Base-by-base conservation (phyloP, 2,329 filamentous ascomycete species). In the Malbranchea cinnamomea region DNA sequence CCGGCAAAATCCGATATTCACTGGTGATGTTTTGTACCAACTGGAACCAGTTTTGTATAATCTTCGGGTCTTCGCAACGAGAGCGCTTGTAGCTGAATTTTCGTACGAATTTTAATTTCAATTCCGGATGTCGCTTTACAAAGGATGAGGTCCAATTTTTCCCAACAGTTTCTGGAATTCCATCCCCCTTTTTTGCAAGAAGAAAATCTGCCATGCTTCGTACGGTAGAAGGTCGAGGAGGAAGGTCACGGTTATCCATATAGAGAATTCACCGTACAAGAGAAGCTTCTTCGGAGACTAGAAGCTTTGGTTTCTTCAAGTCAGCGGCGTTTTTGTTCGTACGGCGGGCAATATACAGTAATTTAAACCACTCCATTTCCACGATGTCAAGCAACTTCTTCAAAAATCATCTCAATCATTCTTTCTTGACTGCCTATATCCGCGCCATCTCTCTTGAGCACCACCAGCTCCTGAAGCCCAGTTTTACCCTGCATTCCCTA, bases 391-490 rank as follows among this genome's bases (percentile, higher is more conserved):
- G n/a, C n/a, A n/a, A n/a, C n/a, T n/a, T n/a, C n/a, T n/a, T n/a
- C n/a, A n/a, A n/a, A n/a, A n/a, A n/a, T n/a, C n/a, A n/a, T n/a
- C n/a, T n/a, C n/a, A n/a, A n/a, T n/a, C n/a, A n/a, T n/a, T n/a
- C n/a, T n/a, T n/a, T n/a, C n/a, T n/a, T n/a, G n/a, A n/a, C n/a
- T n/a, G n/a, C n/a, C n/a, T n/a, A n/a, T n/a, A n/a, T n/a, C n/a
- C n/a, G 31, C 28, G 33, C 33, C 7, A 33, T 9, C 25, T 42
- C 41, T 12, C 47, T 40, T 27, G 45, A n/a, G n/a, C n/a, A n/a
- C n/a, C n/a, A n/a, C n/a, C n/a, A n/a, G n/a, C n/a, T n/a, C n/a
- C n/a, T n/a, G n/a, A n/a, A n/a, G n/a, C n/a, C n/a, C n/a, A 42
- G 2, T 50, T 43, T 28, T 36, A 42, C 32, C 39, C 42, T 5